Percentiles rank a stretch among this genome's conserved stretches.
Evolutionary conservation across 2,329 filamentous ascomycete species (phyloP).

Genomic region (Sphaerulina vaccinii): DNA sequence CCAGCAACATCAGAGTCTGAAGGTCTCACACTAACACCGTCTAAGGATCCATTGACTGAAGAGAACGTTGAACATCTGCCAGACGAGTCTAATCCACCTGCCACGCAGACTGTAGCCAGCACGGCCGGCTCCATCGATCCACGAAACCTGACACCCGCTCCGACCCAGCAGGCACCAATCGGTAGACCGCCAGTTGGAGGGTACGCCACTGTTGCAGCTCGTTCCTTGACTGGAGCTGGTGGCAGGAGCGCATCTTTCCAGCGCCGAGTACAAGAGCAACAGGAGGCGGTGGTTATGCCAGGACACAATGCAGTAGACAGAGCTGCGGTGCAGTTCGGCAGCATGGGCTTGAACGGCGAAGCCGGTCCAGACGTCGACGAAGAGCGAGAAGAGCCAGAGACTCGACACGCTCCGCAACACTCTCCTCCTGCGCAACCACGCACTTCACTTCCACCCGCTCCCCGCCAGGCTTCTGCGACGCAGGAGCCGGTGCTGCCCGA

Average conservation of each 20-base stretch:
- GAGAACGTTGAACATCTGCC: conserved; percentile 88
- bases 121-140: conserved; percentile 86
- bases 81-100: conserved; percentile 73
- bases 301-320: conserved; percentile 93
- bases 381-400: conserved; percentile 92
- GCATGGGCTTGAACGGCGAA: conserved; percentile 84
- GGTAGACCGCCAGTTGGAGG: conserved; percentile 66
- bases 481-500: conserved; percentile 43
- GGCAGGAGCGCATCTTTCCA: conserved; percentile 76
- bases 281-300: conserved; percentile 97
- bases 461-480: conserved; percentile 44
- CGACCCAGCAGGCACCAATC: conserved; percentile 59
- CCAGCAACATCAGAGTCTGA: conserved; percentile 19
- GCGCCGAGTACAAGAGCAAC: conserved; percentile 85
- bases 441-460: conserved; percentile 77
- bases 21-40: conserved; percentile 55
- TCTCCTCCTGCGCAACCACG: conserved; percentile 84
- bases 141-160: conserved; percentile 64
- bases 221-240: conserved; percentile 65
- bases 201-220: conserved; percentile 77
- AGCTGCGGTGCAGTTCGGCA: conserved; percentile 91
- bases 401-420: conserved; percentile 88
- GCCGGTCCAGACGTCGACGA: conserved; percentile 79
- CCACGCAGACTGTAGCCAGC: conserved; percentile 82
- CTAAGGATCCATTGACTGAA: conserved; percentile 82